Evolutionary conservation across 2,329 filamentous ascomycete species (phyloP).

Genomic region (Colletotrichum eleusines): DNA sequence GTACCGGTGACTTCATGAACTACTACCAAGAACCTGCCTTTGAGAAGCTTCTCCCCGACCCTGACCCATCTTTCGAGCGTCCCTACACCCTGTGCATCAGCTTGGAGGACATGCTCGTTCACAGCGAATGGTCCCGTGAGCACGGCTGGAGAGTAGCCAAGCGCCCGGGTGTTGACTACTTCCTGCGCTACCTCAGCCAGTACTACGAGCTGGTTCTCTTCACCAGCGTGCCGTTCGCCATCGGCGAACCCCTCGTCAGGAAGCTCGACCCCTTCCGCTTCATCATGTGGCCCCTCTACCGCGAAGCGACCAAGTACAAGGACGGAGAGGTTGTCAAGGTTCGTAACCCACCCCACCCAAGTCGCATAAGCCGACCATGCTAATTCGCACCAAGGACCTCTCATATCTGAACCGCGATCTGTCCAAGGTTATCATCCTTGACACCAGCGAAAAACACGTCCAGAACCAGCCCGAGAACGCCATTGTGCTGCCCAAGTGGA

Average conservation of each 20-base stretch:
- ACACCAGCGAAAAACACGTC: conserved; percentile 85
- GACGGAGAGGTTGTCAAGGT: conserved; percentile 97
- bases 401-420: conserved; percentile 96
- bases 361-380: background rate
- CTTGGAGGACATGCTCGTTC: conserved; percentile 92
- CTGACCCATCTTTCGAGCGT: conserved; percentile 81
- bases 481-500: conserved; percentile 92
- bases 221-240: conserved; percentile 86
- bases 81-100: conserved; percentile 94
- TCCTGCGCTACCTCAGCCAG: conserved; percentile 94
- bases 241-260: conserved; percentile 87
- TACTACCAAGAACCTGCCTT: conserved; percentile 98
- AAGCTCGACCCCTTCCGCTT: conserved; percentile 97
- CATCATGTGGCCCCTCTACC: conserved; percentile 93
- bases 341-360: conserved; percentile 44
- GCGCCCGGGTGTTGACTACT: conserved; percentile 95
- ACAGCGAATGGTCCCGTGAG: conserved; percentile 94
- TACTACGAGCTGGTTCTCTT: conserved; percentile 99
- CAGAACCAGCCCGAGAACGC: conserved; percentile 96
- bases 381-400: conserved; percentile 75
- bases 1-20: conserved; percentile 79
- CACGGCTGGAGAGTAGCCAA: conserved; percentile 97
- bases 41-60: conserved; percentile 88
- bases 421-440: conserved; percentile 94
- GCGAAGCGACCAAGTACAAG: conserved; percentile 97